Evolutionary conservation across 2,329 filamentous ascomycete species (phyloP).

Genomic region (Trichoderma koningiopsis): DNA sequence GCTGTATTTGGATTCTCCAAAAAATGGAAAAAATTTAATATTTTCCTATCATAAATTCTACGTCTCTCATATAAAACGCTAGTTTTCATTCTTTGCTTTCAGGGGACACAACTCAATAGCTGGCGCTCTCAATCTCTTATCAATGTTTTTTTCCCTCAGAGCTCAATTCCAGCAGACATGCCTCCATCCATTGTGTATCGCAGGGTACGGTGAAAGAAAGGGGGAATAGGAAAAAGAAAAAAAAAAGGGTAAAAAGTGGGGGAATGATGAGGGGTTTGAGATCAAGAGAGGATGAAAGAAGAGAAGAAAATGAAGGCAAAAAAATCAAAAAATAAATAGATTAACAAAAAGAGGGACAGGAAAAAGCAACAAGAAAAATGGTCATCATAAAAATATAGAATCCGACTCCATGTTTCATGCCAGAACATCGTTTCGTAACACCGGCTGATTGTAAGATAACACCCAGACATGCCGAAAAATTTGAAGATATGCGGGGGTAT

Average conservation of each 20-base stretch:
- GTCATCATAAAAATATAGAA: conserved; percentile 5
- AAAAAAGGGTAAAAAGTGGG: neutral
- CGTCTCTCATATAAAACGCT: conserved; percentile 25
- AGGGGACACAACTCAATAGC: conserved; percentile 16
- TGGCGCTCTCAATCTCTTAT: conserved; percentile 1
- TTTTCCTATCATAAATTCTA: conserved; percentile 24
- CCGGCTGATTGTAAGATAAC: conserved; percentile 20
- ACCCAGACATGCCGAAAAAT: conserved; percentile 23
- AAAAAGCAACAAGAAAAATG: conserved; percentile 2
- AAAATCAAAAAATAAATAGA: neutral
- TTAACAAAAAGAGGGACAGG: neutral
- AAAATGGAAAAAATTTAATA: conserved; percentile 1
- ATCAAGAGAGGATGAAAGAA: neutral
- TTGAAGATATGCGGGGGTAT: conserved; percentile 9
- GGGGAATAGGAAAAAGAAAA: neutral
- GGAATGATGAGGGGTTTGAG: neutral
- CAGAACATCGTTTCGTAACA: conserved; percentile 18
- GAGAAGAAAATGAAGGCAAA: too few species aligned
- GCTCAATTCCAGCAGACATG: conserved; percentile 18
- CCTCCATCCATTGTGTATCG: conserved; percentile 16
- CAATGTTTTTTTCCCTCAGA: neutral
- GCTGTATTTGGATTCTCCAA: neutral
- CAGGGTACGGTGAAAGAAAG: conserved; percentile 14
- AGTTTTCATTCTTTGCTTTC: conserved; percentile 23
- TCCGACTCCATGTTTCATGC: conserved; percentile 19